phyloP scores from a whole-genome alignment of 495 filamentous ascomycete species.

The Parathielavia appendiculata region DNA sequence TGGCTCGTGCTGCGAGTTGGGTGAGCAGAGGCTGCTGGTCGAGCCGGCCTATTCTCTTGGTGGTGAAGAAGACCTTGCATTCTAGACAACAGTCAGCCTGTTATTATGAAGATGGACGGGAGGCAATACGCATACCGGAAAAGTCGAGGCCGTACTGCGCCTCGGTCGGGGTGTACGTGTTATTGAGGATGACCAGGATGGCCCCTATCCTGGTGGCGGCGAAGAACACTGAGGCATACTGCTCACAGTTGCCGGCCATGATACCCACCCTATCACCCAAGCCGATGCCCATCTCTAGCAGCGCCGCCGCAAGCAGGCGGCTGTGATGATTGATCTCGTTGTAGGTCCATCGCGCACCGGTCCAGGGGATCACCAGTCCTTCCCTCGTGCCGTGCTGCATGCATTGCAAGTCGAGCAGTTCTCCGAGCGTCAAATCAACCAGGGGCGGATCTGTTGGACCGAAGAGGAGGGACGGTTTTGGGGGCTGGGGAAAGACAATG shows the following conservation, averaged over 20 bases:
- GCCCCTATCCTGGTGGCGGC: slow-evolving; percentile 61
- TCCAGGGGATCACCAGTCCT: slow-evolving; percentile 62
- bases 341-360: slow-evolving; percentile 62
- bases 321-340: slow-evolving; percentile 56
- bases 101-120: background rate
- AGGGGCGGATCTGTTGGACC: slow-evolving; percentile 57
- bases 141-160: slow-evolving; percentile 59
- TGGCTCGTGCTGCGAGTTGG: slow-evolving; percentile 40
- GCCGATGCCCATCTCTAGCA: slow-evolving; percentile 55
- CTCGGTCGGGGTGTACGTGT: slow-evolving; percentile 64
- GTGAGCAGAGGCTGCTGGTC: slow-evolving; percentile 51
- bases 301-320: slow-evolving; percentile 52
- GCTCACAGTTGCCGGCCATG: slow-evolving; percentile 68
- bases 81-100: slow-evolving; percentile 26
- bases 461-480: slow-evolving; percentile 49
- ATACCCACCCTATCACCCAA: slow-evolving; percentile 62
- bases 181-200: slow-evolving; percentile 64
- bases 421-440: slow-evolving; percentile 56
- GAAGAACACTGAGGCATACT: slow-evolving; percentile 65
- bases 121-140: slow-evolving; percentile 42
- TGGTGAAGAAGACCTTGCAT: slow-evolving; percentile 61
- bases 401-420: slow-evolving; percentile 58
- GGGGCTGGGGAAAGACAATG: slow-evolving; percentile 29
- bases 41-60: slow-evolving; percentile 54
- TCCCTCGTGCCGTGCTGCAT: slow-evolving; percentile 55